Evolutionary conservation across 495 filamentous ascomycete genomes (phyloP).

Genomic region (Pseudoneurospora amorphoporcata): DNA sequence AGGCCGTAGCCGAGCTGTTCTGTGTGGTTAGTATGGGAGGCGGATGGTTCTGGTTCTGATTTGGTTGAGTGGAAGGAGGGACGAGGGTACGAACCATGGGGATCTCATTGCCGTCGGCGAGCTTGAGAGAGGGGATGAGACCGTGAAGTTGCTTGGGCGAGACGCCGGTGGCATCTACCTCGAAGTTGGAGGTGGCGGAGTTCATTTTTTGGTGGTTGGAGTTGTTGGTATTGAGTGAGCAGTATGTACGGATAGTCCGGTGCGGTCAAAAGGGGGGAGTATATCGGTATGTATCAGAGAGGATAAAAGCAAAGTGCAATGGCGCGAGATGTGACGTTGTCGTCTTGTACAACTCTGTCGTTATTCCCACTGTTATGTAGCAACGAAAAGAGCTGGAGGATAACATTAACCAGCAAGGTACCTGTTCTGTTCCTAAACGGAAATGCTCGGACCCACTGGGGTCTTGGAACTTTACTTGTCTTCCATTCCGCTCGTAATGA

Average conservation of each 20-base stretch:
- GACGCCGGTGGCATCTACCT: constrained; percentile 15
- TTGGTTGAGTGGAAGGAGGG: not conserved
- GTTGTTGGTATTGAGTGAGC: not conserved
- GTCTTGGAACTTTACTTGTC: not conserved
- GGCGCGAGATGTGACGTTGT: not conserved
- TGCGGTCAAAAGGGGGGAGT: not conserved
- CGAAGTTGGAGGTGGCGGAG: constrained; percentile 21
- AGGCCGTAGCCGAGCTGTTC: constrained; percentile 63
- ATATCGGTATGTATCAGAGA: not conserved
- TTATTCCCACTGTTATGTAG: not conserved
- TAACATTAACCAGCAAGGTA: not conserved
- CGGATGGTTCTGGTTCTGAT: no score
- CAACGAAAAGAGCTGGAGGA: not conserved
- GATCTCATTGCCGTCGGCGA: constrained; percentile 65
- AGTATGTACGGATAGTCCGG: no score
- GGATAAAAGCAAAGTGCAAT: not conserved
- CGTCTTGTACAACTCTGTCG: not conserved
- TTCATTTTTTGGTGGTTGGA: constrained; percentile 16
- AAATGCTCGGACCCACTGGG: not conserved
- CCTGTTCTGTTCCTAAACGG: not conserved
- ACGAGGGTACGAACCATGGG: constrained; percentile 47
- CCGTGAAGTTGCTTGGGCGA: constrained; percentile 23
- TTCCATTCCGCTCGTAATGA: not conserved
- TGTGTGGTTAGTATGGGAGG: constrained; percentile 1
- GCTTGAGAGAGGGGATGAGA: constrained; percentile 39